Evolutionary conservation across 2,329 filamentous ascomycete species (phyloP).

Genomic region (Colletotrichum paranaense): DNA sequence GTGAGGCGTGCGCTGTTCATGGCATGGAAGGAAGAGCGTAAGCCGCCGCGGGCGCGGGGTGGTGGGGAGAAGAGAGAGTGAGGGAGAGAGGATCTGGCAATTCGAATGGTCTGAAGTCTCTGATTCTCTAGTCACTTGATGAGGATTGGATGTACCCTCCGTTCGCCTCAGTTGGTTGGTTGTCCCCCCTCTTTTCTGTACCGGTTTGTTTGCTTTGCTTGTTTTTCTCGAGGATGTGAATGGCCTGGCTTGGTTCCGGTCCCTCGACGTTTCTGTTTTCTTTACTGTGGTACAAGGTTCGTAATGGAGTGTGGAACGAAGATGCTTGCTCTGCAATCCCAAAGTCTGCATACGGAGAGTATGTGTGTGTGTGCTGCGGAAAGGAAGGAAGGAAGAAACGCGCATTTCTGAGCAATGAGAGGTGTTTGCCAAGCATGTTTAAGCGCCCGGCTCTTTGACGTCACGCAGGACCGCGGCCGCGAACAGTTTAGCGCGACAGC

Average conservation of each 20-base stretch:
- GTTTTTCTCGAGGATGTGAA: not conserved
- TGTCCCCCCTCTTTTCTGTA: not conserved
- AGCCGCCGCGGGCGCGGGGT: not conserved
- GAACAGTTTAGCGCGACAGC: constrained; percentile 26
- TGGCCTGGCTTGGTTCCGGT: not conserved
- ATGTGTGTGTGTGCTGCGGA: constrained; percentile 7
- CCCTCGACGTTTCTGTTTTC: not conserved
- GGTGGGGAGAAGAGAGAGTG: not conserved
- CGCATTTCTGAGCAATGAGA: not conserved
- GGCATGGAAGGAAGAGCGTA: constrained; percentile 15
- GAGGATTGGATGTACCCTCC: not conserved
- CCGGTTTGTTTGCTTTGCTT: not conserved
- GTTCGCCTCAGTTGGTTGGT: not conserved
- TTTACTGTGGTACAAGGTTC: not conserved
- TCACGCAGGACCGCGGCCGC: constrained; percentile 19
- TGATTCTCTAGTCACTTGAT: not conserved
- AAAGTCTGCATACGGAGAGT: not conserved
- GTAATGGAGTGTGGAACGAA: not conserved
- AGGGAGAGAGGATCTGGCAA: not conserved
- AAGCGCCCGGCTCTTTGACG: constrained; percentile 35
- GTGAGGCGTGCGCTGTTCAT: constrained; percentile 32
- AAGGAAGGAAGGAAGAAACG: constrained; percentile 33
- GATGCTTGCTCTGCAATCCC: not conserved
- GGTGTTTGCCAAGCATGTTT: constrained; percentile 28
- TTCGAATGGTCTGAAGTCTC: not conserved